Evolutionary conservation across 176 grass and related monocot genomes (phyloP).

Genomic region (Musa acuminata): DNA sequence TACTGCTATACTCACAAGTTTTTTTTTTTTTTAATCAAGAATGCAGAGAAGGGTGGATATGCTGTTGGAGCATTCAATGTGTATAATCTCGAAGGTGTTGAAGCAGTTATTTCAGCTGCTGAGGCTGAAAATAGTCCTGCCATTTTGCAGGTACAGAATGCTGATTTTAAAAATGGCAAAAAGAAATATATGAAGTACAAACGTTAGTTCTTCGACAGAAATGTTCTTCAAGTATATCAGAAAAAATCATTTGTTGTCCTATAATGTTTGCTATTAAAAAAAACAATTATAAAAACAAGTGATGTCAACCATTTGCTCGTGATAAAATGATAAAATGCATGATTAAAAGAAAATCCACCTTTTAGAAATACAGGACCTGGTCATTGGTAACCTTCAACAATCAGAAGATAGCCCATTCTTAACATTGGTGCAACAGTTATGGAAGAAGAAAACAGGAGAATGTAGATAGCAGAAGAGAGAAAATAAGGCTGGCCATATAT

Average conservation of each 20-base stretch:
- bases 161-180: not conserved
- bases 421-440: too few relatives aligned
- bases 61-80: slow-evolving; percentile 97
- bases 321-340: not conserved
- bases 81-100: slow-evolving; percentile 90
- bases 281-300: too few relatives aligned
- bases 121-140: slow-evolving; percentile 84
- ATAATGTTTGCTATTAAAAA: too few relatives aligned
- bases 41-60: slow-evolving; percentile 77
- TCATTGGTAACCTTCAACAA: not conserved
- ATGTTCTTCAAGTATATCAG: too few relatives aligned
- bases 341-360: not conserved
- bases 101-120: slow-evolving; percentile 88
- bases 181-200: not conserved
- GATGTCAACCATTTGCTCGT: not conserved
- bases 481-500: not conserved
- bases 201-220: not conserved
- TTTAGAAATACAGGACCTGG: not conserved
- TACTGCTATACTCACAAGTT: slow-evolving; percentile 20
- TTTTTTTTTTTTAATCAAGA: slow-evolving; percentile 45
- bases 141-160: slow-evolving; percentile 63
- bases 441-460: not conserved
- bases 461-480: not conserved
- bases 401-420: too few relatives aligned
- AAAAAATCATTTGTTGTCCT: too few relatives aligned